phyloP scores from a whole-genome alignment of 495 filamentous ascomycete species.

The Astrothelium macrocarpum region DNA sequence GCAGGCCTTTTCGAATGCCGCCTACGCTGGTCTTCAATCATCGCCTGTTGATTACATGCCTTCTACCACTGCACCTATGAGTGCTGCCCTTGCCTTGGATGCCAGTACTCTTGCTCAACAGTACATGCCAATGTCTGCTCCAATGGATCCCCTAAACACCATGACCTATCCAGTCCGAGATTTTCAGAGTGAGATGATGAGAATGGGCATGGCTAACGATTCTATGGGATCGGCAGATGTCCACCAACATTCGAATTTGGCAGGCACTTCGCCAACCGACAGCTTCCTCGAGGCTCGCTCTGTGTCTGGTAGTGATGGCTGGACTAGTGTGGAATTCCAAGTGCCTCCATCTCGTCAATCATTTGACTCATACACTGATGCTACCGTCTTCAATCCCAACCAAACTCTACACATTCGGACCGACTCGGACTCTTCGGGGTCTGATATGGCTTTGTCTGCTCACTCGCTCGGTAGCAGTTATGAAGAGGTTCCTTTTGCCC shows the following conservation, averaged over 20 bases:
- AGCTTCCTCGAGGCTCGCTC: slow-evolving; percentile 78
- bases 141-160: slow-evolving; percentile 52
- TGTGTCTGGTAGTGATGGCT: slow-evolving; percentile 73
- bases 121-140: slow-evolving; percentile 57
- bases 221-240: slow-evolving; percentile 18
- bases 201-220: slow-evolving; percentile 8
- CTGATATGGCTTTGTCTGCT: slow-evolving; percentile 49
- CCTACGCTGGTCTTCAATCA: slow-evolving; percentile 44
- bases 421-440: slow-evolving; percentile 74
- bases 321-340: slow-evolving; percentile 58
- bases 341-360: slow-evolving; percentile 38
- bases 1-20: slow-evolving; percentile 38
- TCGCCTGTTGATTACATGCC: slow-evolving; percentile 63
- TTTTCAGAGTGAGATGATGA: slow-evolving; percentile 40
- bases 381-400: slow-evolving; percentile 73
- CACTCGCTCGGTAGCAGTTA: slow-evolving; percentile 68
- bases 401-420: slow-evolving; percentile 78
- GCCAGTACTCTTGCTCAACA: slow-evolving; percentile 27
- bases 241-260: slow-evolving; percentile 25
- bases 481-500: slow-evolving; percentile 58
- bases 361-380: slow-evolving; percentile 42
- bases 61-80: slow-evolving; percentile 55
- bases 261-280: slow-evolving; percentile 71
- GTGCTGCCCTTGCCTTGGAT: slow-evolving; percentile 55
- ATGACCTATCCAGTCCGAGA: slow-evolving; percentile 54